Base-by-base conservation (phyloP, 2,329 filamentous ascomycete species). In the Botrytis paeoniae region DNA sequence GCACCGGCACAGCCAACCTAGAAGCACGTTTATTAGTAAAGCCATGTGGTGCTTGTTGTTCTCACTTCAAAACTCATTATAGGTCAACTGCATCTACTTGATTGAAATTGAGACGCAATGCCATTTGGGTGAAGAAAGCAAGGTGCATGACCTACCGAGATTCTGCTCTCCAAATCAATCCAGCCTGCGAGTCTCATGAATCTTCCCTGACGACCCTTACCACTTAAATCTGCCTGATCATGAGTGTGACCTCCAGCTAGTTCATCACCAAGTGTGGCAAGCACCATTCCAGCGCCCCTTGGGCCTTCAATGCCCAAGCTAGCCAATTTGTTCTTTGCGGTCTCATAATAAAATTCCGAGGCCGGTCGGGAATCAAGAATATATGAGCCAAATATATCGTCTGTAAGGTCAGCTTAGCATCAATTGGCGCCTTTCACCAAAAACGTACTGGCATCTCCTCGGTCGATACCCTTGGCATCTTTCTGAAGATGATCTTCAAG, bases 1-100 rank as follows among this genome's bases (percentile, higher is more conserved):
- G 95, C 95, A n/a, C 95, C 94, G 39, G 92, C 92, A 82, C 96
- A 98, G 4, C 93, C 93, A 65, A 97, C 85, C 80, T 81, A 54
- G 16, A 35, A 41, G 63, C 14, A 68, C 60, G 48, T 5, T 43
- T 29, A 10, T 32, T 32, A 16, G 43, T 29, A 59, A 59, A 41
- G 14, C n/a, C 9, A 54, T n/a, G n/a, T 45, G 32, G n/a, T 32
- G 4, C 12, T 22, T 14, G 16, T 66, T 66, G 2, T 65, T 65
- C 22, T 48, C 18, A 65, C 22, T 18, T 16, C 29, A 48, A 66
- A 14, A 14, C 32, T n/a, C 18, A 12, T 12, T 10, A 6, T 60
- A 25, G n/a, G 32, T 35, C 6, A 14, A 41, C 18, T 43, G 5
- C 9, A 65, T 48, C 41, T 43, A 22, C 20, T 35, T 48, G 41